Conservation (phyloP, 2,329 filamentous ascomycete species). For the Colletotrichum lindemuthianum region DNA sequence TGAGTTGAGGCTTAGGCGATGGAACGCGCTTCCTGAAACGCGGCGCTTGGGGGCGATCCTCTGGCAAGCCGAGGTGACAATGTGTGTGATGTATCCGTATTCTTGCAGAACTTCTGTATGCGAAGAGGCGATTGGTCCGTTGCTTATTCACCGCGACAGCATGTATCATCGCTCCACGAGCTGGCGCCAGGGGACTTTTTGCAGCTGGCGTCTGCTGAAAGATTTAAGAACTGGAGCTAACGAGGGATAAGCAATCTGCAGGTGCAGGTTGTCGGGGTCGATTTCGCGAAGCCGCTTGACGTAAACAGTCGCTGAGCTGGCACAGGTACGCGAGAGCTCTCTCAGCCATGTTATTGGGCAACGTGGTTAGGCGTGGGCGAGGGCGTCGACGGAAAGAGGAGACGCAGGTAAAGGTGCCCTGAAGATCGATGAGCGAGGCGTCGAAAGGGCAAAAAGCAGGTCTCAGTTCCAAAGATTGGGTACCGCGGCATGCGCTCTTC, state of each 20-base stretch:
- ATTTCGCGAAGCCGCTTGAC: not conserved
- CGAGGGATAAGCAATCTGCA: constrained; percentile 14
- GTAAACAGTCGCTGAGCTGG: constrained; percentile 4
- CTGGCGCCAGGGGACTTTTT: not conserved
- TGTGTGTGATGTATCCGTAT: too few species aligned
- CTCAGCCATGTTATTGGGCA: not conserved
- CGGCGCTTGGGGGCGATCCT: constrained; percentile 25
- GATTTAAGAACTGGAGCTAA: constrained; percentile 12
- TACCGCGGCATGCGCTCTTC: constrained; percentile 1
- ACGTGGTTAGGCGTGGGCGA: too few species aligned
- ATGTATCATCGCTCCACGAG: not conserved
- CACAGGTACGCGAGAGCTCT: constrained; percentile 1
- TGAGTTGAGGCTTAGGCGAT: constrained; percentile 17
- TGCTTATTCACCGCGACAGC: not conserved
- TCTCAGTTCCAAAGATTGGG: constrained; percentile 24
- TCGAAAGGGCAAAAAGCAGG: constrained; percentile 12
- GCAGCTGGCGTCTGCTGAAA: constrained; percentile 1
- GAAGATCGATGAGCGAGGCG: constrained; percentile 4
- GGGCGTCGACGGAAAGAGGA: not conserved
- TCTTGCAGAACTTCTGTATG: constrained; percentile 5
- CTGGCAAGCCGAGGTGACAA: not conserved
- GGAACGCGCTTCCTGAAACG: constrained; percentile 34
- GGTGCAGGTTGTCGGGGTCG: constrained; percentile 2
- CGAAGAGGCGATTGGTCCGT: not conserved
- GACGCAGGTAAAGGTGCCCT: constrained; percentile 5